These are phyloP conservation scores for Golubevia sp. DNA, from an alignment of 1,284 basidiomycete species.

Conservation along the genomic window DNA sequence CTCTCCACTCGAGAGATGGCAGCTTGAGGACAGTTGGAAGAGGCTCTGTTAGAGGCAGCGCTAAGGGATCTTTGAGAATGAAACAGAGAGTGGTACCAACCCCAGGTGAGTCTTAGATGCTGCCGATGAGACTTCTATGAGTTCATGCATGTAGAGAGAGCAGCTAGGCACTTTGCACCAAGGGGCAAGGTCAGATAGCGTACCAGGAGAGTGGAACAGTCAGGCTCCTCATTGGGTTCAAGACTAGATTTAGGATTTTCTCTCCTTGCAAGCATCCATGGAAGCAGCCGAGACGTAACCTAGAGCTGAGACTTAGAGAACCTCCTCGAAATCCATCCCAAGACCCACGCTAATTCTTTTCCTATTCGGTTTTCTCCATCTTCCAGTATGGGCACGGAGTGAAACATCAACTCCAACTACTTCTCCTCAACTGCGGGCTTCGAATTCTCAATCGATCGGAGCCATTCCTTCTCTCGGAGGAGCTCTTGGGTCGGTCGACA, in stretches of 20 bases:
- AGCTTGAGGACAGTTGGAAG: neutral
- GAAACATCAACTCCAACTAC: neutral
- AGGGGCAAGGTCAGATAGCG: too few species aligned
- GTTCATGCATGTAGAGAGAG: too few species aligned
- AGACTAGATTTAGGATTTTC: too few species aligned
- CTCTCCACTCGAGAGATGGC: neutral
- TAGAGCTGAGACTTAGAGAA: too few species aligned
- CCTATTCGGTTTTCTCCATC: neutral
- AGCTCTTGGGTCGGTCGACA: neutral
- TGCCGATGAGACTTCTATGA: too few species aligned
- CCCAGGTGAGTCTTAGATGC: neutral
- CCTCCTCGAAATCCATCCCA: too few species aligned
- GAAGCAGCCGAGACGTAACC: too few species aligned
- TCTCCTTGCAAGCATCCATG: too few species aligned
- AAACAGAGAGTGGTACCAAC: neutral
- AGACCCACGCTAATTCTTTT: neutral
- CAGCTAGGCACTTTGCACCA: too few species aligned
- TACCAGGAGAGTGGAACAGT: too few species aligned
- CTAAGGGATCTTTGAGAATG: neutral
- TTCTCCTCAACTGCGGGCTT: neutral
- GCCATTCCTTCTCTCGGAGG: neutral
- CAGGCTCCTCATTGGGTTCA: too few species aligned
- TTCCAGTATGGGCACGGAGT: neutral
- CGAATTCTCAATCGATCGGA: neutral
- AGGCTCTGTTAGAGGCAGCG: neutral